Percentiles rank a stretch among this genome's conserved stretches.
Evolutionary conservation across 495 filamentous ascomycete species (phyloP).

Genomic region (Aspergillus olivimuriae): DNA sequence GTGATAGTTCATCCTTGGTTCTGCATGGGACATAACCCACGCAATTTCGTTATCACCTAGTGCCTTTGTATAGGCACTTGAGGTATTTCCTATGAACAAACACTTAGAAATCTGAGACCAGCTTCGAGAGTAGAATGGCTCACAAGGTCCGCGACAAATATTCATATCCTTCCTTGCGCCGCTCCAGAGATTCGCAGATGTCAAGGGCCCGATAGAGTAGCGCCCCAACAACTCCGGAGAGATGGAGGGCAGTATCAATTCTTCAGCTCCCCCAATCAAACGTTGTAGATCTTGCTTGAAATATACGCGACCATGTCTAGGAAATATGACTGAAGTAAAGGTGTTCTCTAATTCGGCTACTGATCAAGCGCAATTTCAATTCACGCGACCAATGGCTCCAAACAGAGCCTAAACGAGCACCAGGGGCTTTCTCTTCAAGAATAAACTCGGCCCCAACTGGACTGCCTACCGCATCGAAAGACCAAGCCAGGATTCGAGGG

Average conservation of each 20-base stretch:
- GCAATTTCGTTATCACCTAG: slow-evolving; percentile 27
- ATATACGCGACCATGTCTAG: slow-evolving; percentile 34
- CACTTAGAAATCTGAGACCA: background rate
- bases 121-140: background rate
- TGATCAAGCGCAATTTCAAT: slow-evolving; percentile 23
- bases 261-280: slow-evolving; percentile 15
- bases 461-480: slow-evolving; percentile 21
- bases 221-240: background rate
- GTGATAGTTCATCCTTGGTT: slow-evolving; percentile 23
- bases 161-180: slow-evolving; percentile 17
- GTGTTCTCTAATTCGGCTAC: slow-evolving; percentile 34
- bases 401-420: slow-evolving; percentile 26
- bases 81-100: slow-evolving; percentile 16
- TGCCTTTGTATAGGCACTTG: slow-evolving; percentile 17
- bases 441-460: slow-evolving; percentile 33
- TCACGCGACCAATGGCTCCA: slow-evolving; percentile 29
- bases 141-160: slow-evolving; percentile 30
- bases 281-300: slow-evolving; percentile 30
- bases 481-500: slow-evolving; percentile 30
- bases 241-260: slow-evolving; percentile 2
- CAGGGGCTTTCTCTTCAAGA: slow-evolving; percentile 32
- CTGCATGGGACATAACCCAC: slow-evolving; percentile 19
- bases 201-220: slow-evolving; percentile 22
- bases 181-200: slow-evolving; percentile 16
- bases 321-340: slow-evolving; percentile 26